Base-by-base conservation (phyloP, 2,329 filamentous ascomycete genomes). In the Neonectria magnoliae region DNA sequence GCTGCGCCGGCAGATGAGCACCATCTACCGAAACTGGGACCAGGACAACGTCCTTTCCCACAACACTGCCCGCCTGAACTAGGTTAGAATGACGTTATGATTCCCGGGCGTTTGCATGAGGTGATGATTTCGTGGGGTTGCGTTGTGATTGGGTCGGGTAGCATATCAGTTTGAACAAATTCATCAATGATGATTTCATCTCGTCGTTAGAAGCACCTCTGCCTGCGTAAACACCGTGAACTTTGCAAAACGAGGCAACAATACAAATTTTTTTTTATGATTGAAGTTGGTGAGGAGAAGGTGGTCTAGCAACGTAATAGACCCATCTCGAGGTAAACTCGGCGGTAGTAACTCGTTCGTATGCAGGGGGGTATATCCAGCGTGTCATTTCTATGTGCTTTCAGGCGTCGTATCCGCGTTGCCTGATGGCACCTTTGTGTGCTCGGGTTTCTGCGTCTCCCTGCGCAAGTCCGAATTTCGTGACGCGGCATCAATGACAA, bases 291-390 rank as follows among this genome's bases (percentile, higher is more conserved):
- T 66, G 68, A 69, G 70, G 62, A 68, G 68, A 68, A 58, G 64
- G 52, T 61, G 71, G 71, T 73, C 71, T 73, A 69, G 66, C 65
- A 73, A 69, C 71, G 66, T 73, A 65, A 72, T 61, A 72, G 71
- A 72, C 71, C 69, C 55, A 64, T 68, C 71, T 71, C 70, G 62
- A 69, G 69, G 62, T 64, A 65, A 70, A 71, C 67, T 72, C 68
- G 65, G 68, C 61, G 57, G 71, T 66, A 72, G 69, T 64, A 73
- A 70, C 72, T 68, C 64, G 67, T 72, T 73, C 71, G 68, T 73
- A 72, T 72, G 71, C 67, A 71, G 68, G 71, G 71, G 71, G 71
- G 71, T 73, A 73, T 73, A 73, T 73, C 71, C 71, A 73, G 71
- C 71, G 70, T 73, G 64, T 73, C 71, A 71, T 73, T 70, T 73